Base-by-base conservation (phyloP, 139 green algal species). In the Diplosphaera chodatii region DNA sequence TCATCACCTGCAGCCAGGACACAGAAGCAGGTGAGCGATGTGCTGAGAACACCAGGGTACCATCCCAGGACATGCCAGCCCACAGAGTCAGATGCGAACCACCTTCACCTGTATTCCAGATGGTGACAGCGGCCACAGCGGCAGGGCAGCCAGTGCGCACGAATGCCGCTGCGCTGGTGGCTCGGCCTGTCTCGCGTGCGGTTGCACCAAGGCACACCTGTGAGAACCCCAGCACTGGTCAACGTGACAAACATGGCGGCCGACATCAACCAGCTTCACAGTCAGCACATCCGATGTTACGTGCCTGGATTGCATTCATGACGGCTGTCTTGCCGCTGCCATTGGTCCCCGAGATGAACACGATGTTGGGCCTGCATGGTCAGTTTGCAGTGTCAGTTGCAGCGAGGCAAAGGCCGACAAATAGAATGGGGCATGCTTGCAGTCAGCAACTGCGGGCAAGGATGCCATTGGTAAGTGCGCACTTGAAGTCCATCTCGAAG, bases 261-360 rank as follows among this genome's bases (percentile, higher is more conserved):
- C n/a, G n/a, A n/a, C n/a, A n/a, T n/a, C n/a, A n/a, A n/a, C n/a
- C n/a, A n/a, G n/a, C n/a, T n/a, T n/a, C n/a, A n/a, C n/a, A n/a
- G n/a, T n/a, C n/a, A n/a, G n/a, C n/a, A n/a, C n/a, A n/a, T n/a
- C n/a, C n/a, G n/a, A n/a, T n/a, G n/a, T n/a, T n/a, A n/a, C 48
- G 13, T 25, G 25, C 48, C 48, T 59, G 74, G 68, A 94, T 67
- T 13, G 81, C 87, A 63, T 90, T 81, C 63, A 94, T 74, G 1
- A 88, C 75, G 1, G 89, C 86, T 20, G 59, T 80, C 74, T 94
- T 94, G 67, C 89, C 89, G 59, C 80, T 90, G 65, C 89, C 89
- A 66, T 94, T 94, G 23, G 66, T 64, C 62, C 89, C 89, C 22
- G 59, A 83, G 22, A 94, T 71, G 64, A 94, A 80, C 55, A 87